Evolutionary conservation across 495 filamentous ascomycete species (phyloP).

Genomic region (Aspergillus egyptiacus): DNA sequence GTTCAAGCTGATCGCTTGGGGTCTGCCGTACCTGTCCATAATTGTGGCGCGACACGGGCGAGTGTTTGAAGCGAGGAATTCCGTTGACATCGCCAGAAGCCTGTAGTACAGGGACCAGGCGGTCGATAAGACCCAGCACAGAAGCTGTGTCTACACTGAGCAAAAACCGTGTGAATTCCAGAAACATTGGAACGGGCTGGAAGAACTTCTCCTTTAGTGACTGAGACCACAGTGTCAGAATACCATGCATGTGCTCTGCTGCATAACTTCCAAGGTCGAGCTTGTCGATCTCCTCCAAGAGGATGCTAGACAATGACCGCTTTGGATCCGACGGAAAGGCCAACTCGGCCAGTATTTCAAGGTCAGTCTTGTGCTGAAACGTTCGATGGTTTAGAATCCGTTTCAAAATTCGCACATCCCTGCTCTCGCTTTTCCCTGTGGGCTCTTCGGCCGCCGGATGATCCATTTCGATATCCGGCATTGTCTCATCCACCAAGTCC

Average conservation of each 20-base stretch:
- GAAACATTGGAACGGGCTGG: conserved; percentile 51
- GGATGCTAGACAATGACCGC: conserved; percentile 48
- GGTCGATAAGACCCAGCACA: conserved; percentile 43
- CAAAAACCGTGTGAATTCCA: conserved; percentile 50
- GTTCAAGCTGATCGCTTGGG: conserved; percentile 39
- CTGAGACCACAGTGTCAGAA: conserved; percentile 56
- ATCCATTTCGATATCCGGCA: conserved; percentile 9
- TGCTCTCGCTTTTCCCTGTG: neutral
- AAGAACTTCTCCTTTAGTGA: conserved; percentile 57
- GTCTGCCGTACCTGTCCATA: conserved; percentile 35
- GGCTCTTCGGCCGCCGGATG: neutral
- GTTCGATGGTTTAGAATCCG: conserved; percentile 53
- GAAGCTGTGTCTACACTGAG: conserved; percentile 44
- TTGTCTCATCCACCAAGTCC: conserved; percentile 21
- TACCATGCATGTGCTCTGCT: conserved; percentile 45
- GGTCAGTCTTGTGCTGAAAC: conserved; percentile 42
- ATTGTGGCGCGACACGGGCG: conserved; percentile 35
- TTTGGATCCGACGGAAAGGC: conserved; percentile 51
- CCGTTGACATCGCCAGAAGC: conserved; percentile 52
- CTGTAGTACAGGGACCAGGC: conserved; percentile 50
- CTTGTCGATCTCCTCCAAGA: conserved; percentile 48
- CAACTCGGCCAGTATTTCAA: conserved; percentile 47
- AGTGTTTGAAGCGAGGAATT: conserved; percentile 46
- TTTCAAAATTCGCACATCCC: conserved; percentile 45
- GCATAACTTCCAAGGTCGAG: conserved; percentile 43